These are phyloP conservation scores for Penicillium coffeae DNA, from an alignment of 495 filamentous ascomycete species.

Conservation along the genomic window DNA sequence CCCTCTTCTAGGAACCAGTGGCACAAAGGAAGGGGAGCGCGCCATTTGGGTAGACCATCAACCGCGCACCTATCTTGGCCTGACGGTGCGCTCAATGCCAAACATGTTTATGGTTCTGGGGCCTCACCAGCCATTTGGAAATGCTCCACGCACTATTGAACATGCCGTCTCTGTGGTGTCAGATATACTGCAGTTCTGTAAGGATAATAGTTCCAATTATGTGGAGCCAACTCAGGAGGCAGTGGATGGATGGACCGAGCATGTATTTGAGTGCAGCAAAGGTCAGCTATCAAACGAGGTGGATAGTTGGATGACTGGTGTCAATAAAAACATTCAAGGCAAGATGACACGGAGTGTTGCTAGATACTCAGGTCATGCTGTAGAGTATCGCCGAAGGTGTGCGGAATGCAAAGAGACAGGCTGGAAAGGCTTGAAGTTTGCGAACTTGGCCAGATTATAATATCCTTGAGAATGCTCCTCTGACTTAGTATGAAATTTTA, in stretches of 20 bases:
- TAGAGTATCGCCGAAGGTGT: slow-evolving; percentile 19
- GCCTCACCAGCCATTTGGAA: slow-evolving; percentile 27
- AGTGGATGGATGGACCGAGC: slow-evolving; percentile 17
- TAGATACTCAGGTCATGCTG: slow-evolving; percentile 22
- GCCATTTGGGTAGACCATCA: slow-evolving; percentile 23
- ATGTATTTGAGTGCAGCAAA: slow-evolving; percentile 18
- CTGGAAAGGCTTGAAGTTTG: slow-evolving; percentile 13
- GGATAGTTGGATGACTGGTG: slow-evolving; percentile 34
- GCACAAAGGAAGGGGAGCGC: slow-evolving; percentile 6
- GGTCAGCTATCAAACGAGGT: slow-evolving; percentile 15
- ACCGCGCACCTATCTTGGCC: slow-evolving; percentile 24
- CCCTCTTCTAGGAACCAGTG: slow-evolving; percentile 16
- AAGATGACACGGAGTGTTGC: slow-evolving; percentile 28
- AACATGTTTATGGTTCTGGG: slow-evolving; percentile 37
- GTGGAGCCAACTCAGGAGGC: slow-evolving; percentile 16
- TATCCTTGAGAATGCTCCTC: too few relatives aligned
- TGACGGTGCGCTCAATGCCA: slow-evolving; percentile 24
- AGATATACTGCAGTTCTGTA: slow-evolving; percentile 16
- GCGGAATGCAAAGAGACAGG: slow-evolving; percentile 14
- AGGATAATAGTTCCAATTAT: slow-evolving; percentile 15
- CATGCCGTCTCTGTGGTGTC: slow-evolving; percentile 18
- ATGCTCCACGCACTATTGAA: slow-evolving; percentile 18
- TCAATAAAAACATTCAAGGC: slow-evolving; percentile 29
- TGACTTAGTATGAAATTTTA: too few relatives aligned
- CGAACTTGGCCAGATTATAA: too few relatives aligned